These are phyloP conservation scores for Brettanomyces naardenensis DNA, from an alignment of 805 yeast genomes.

Conservation along the genomic window DNA sequence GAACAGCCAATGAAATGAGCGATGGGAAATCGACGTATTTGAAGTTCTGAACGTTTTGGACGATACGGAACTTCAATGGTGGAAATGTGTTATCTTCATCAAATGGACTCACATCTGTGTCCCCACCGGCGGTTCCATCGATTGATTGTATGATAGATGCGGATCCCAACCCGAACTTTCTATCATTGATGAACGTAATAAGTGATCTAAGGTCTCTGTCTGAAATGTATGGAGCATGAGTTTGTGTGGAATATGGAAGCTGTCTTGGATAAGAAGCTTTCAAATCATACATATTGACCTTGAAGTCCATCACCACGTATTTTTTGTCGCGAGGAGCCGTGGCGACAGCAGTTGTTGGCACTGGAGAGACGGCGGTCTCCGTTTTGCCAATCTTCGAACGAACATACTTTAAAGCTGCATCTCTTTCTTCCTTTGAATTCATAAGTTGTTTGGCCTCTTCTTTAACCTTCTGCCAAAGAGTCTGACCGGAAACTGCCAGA, in stretches of 20 bases:
- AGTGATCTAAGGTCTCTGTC: constrained; percentile 54
- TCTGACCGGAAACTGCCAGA: not conserved
- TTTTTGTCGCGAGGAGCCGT: no score
- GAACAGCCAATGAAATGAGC: constrained; percentile 13
- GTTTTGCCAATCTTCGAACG: not conserved
- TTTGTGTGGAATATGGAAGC: constrained; percentile 42
- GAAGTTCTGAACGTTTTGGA: constrained; percentile 35
- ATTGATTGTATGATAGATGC: constrained; percentile 3
- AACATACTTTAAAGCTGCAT: not conserved
- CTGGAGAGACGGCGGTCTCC: no score
- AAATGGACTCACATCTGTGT: constrained; percentile 4
- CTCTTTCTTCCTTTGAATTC: not conserved
- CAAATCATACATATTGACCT: constrained; percentile 54
- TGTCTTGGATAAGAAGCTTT: constrained; percentile 45
- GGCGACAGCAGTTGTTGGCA: no score
- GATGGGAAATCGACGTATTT: constrained; percentile 28
- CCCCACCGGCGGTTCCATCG: constrained; percentile 4
- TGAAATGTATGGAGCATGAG: constrained; percentile 48
- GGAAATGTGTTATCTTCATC: constrained; percentile 21
- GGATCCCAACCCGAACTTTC: constrained; percentile 24
- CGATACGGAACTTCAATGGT: constrained; percentile 35
- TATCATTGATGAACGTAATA: constrained; percentile 51
- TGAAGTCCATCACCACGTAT: constrained; percentile 63
- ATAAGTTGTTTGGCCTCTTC: not conserved
- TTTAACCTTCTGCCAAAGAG: not conserved